Evolutionary conservation across 176 grass and related monocot species (phyloP), one percentile per base, ranked within the genome.

Genomic region (Eremochloa ophiuroides): DNA sequence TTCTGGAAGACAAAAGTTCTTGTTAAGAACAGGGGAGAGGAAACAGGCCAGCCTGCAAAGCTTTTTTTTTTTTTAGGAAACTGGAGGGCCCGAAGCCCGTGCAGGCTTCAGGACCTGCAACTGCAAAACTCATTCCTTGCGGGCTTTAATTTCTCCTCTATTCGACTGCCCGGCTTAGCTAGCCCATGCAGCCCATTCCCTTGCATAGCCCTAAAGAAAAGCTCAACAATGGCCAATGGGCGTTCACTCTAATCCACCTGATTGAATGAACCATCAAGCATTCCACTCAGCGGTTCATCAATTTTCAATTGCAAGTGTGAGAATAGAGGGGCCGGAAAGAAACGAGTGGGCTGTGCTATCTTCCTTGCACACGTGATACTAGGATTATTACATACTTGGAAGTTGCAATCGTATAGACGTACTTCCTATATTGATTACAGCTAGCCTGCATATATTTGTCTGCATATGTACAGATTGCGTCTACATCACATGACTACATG

Each of bases 381-480:
- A 29, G 11, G 4, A 29, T 29, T 62, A 62, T 29, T 30, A 47
- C 69, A 51, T 17, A 74, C 71, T 18, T 71, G 23, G 16, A 12
- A 13, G 23, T 22, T 4, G 26, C 43, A 46, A 77, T 10, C 20
- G 18, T 29, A 55, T 41, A 33, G 18, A 40, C 20, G 29, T 80
- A 41, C 26, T 44, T 29, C 12, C 25, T 60, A 62, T 63, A 82
- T 23, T 73, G 28, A 34, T 48, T 43, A 68, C 53, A 73, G n/a
- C n/a, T n/a, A n/a, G 18, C 28, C 40, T 71, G 30, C 73, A 39
- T 58, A 75, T 75, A 75, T 58, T 15, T 26, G 27, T 25, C 29
- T 9, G 15, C 12, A 10, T 81, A 81, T 87, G 63, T 82, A 87
- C 78, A 82, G 11, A n/a, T 37, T 87, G 39, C 17, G 29, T 26